Percentiles rank a stretch among this genome's conserved stretches.
Conservation (phyloP, 1,284 basidiomycete genomes). For the Leccinum angustisporum region DNA sequence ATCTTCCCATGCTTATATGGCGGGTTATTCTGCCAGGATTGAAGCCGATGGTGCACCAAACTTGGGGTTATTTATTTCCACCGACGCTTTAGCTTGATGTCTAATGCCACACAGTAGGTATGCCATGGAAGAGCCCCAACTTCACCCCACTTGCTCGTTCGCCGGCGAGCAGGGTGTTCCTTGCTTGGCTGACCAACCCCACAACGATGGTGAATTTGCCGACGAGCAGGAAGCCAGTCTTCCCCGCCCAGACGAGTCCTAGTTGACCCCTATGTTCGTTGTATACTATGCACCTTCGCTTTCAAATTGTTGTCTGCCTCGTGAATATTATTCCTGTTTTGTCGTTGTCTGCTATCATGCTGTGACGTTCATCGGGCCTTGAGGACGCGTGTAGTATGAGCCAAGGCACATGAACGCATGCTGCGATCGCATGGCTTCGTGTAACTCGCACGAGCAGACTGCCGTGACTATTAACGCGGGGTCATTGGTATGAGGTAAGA, state of each 20-base stretch:
- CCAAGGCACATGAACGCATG: slow-evolving; percentile 29
- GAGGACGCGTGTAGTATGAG: slow-evolving; percentile 5
- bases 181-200: background rate
- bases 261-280: background rate
- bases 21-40: slow-evolving; percentile 3
- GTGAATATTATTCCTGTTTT: slow-evolving; percentile 1
- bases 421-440: slow-evolving; percentile 20
- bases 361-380: slow-evolving; percentile 1
- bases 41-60: slow-evolving; percentile 4
- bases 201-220: background rate
- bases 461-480: slow-evolving; percentile 18
- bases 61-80: slow-evolving; percentile 20
- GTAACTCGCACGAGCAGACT: background rate
- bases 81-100: slow-evolving; percentile 4
- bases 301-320: slow-evolving; percentile 1
- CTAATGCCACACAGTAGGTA: slow-evolving; percentile 24
- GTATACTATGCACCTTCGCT: slow-evolving; percentile 7
- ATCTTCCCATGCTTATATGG: slow-evolving; percentile 7
- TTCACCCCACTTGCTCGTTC: background rate
- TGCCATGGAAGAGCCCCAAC: slow-evolving; percentile 2
- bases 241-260: slow-evolving; percentile 10
- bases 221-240: slow-evolving; percentile 5
- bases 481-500: background rate
- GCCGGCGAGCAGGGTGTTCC: slow-evolving; percentile 8
- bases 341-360: slow-evolving; percentile 4